Percentiles rank a stretch among this genome's conserved stretches.
These are phyloP conservation scores for Petunia hybrid DNA, from an alignment of 305 asterid species.

Conservation along the genomic window DNA sequence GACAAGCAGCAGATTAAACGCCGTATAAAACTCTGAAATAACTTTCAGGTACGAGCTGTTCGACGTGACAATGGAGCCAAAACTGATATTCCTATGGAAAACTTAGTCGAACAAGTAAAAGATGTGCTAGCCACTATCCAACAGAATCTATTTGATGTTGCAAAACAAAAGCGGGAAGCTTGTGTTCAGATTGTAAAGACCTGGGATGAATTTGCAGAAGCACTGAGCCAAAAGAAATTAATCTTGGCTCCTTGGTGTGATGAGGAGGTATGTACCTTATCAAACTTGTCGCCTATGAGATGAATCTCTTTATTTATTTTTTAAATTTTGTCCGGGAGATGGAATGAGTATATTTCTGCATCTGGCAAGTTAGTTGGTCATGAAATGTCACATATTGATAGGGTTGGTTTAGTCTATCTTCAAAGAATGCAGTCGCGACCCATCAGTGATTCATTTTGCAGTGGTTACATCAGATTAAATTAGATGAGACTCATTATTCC, in stretches of 20 bases:
- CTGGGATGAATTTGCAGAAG: conserved; percentile 78
- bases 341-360: background rate
- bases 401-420: conserved; percentile 1
- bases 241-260: conserved; percentile 93
- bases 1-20: conserved; percentile 13
- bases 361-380: conserved; percentile 10
- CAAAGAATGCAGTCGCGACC: background rate
- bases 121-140: conserved; percentile 65
- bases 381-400: background rate
- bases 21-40: background rate
- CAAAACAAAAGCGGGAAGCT: conserved; percentile 76
- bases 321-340: background rate
- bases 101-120: conserved; percentile 59
- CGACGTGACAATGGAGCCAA: conserved; percentile 80
- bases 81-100: conserved; percentile 71
- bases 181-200: conserved; percentile 70
- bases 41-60: conserved; percentile 76
- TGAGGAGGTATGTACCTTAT: conserved; percentile 66
- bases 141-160: conserved; percentile 65
- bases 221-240: conserved; percentile 79
- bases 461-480: background rate
- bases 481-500: background rate
- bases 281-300: background rate
- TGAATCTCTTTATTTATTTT: background rate
- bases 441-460: background rate